phyloP scores from a whole-genome alignment of 2,329 filamentous ascomycete species.

The Cordyceps fumosorosea region DNA sequence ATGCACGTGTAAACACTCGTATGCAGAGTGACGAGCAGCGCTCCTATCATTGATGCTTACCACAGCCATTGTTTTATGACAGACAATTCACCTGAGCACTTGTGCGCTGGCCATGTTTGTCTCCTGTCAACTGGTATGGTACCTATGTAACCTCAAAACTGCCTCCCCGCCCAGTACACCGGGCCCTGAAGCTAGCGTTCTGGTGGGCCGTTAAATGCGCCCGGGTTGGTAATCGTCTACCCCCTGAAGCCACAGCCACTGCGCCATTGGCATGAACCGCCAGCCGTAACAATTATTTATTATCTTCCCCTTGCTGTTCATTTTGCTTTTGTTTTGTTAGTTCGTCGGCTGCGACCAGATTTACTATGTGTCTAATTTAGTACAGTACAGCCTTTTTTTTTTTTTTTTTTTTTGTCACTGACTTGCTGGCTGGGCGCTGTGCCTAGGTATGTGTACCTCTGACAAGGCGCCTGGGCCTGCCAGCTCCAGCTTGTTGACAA shows the following conservation, averaged over 20 bases:
- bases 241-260: constrained; percentile 4
- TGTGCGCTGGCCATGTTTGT: neutral
- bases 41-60: neutral
- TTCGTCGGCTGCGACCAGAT: neutral
- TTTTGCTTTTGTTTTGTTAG: neutral
- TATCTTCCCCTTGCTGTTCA: neutral
- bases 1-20: neutral
- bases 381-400: neutral
- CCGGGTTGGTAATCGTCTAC: neutral
- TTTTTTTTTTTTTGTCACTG: neutral
- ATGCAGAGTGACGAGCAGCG: too few species aligned
- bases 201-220: neutral
- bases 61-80: too few species aligned
- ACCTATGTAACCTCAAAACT: too few species aligned
- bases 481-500: neutral
- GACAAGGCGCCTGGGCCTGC: neutral
- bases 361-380: neutral
- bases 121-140: too few species aligned
- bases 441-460: too few species aligned
- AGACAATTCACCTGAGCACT: neutral
- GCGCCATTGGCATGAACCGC: constrained; percentile 12
- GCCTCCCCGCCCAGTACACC: neutral
- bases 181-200: constrained; percentile 1
- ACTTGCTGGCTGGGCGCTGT: neutral
- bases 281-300: neutral